Percentiles rank a stretch among this genome's conserved stretches.
These are phyloP conservation scores for Pseudogymnoascus sp. DNA, from an alignment of 2,329 filamentous ascomycete species.

Conservation along the genomic window DNA sequence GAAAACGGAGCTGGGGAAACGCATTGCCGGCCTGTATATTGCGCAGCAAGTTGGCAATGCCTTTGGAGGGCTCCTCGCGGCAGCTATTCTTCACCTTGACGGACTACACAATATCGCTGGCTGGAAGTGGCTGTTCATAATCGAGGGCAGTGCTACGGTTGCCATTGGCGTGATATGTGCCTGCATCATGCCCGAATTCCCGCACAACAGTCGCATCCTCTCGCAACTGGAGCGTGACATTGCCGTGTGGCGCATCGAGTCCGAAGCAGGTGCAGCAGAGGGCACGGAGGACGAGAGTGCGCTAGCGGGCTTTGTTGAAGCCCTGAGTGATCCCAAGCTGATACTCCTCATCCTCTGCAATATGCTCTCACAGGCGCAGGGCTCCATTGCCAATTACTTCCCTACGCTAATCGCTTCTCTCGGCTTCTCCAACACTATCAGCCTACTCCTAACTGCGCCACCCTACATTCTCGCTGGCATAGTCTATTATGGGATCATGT, in stretches of 20 bases:
- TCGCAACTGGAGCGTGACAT: constrained; percentile 23
- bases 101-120: constrained; percentile 37
- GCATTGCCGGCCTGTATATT: constrained; percentile 30
- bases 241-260: constrained; percentile 28
- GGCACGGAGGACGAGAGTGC: constrained; percentile 27
- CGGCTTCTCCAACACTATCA: constrained; percentile 30
- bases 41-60: constrained; percentile 32
- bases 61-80: constrained; percentile 41
- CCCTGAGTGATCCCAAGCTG: constrained; percentile 30
- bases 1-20: constrained; percentile 30
- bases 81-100: constrained; percentile 39
- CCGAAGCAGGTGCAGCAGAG: constrained; percentile 32
- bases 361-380: constrained; percentile 32
- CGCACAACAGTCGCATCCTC: constrained; percentile 32
- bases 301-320: constrained; percentile 23
- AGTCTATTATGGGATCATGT: constrained; percentile 30
- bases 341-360: constrained; percentile 32
- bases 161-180: constrained; percentile 27
- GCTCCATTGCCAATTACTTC: constrained; percentile 31
- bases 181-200: constrained; percentile 32
- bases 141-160: constrained; percentile 35
- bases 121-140: constrained; percentile 44
- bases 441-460: constrained; percentile 37
- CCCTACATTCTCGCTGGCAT: constrained; percentile 35
- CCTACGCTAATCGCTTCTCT: constrained; percentile 29